Evolutionary conservation across 1,284 basidiomycete species (phyloP), one percentile per base, ranked within the genome.

Genomic region (Amylostereum areolatum): DNA sequence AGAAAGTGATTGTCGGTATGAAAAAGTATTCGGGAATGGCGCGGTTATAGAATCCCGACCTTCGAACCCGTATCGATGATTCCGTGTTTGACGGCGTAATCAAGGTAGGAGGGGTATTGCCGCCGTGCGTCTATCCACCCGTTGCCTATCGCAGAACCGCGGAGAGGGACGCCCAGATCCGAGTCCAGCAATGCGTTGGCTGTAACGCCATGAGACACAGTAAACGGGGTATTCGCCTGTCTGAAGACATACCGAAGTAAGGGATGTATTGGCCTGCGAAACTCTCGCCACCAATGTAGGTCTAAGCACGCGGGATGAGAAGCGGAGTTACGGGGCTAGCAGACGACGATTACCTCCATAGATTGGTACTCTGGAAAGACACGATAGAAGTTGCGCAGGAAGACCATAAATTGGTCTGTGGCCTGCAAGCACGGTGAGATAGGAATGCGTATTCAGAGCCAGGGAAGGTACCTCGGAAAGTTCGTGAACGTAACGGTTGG

Each of bases 231-330:
- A 18, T 18, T 18, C 18, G 18, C 18, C 18, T 18, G 18, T 18
- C 9, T 27, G 18, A 5, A 28, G 29, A 62, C 74, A 57, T 62
- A 85, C 89, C 89, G 58, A 97, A 93, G 66, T 94, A 96, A 10
- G 97, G 96, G 55, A 98, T 95, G 73, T 92, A 98, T 71, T 97
- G 94, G n/a, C 97, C 96, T n/a, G 94, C 96, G 63, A 86, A 99
- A 54, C 89, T 92, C 73, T 97, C 94, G 47, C 94, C 95, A 0
- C 87, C 87, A 7, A 97, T 71, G 65, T 94, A 97, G 1, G 92
- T 95, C 92, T 96, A 58, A 27, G 18, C 18, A 18, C 18, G 18
- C 18, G 18, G 18, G 18, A 18, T 18, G 18, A 18, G 18, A 18
- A 18, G 18, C 18, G 18, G 18, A 18, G 18, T 18, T 18, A 18